Evolutionary conservation across 2,329 filamentous ascomycete species (phyloP).

Genomic region (Aureobasidium uvarum): DNA sequence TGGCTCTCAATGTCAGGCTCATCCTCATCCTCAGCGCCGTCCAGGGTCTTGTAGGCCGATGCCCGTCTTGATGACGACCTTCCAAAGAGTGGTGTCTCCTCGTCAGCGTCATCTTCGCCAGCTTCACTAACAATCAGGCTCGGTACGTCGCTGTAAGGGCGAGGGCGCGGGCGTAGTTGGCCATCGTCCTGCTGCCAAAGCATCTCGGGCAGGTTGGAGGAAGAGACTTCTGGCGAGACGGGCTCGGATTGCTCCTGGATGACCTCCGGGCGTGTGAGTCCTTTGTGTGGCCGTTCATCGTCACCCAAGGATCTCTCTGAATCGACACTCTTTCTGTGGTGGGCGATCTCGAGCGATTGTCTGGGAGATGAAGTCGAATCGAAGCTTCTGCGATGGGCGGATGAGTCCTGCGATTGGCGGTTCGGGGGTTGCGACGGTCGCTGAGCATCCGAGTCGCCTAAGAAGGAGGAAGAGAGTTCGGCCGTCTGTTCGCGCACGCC

Average conservation of each 20-base stretch:
- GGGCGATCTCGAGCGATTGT: conserved; percentile 31
- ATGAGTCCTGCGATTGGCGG: conserved; percentile 22
- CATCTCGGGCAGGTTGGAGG: conserved; percentile 24
- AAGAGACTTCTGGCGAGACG: conserved; percentile 33
- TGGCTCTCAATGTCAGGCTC: conserved; percentile 34
- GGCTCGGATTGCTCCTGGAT: conserved; percentile 40
- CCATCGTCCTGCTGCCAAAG: neutral
- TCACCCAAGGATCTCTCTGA: conserved; percentile 24
- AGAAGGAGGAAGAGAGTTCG: conserved; percentile 41
- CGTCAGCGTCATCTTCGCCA: conserved; percentile 31
- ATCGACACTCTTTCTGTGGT: conserved; percentile 21
- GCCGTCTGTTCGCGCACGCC: conserved; percentile 43
- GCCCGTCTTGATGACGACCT: conserved; percentile 3
- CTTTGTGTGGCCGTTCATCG: conserved; percentile 24
- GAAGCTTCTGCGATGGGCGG: conserved; percentile 7
- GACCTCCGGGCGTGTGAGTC: conserved; percentile 30
- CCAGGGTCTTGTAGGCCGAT: conserved; percentile 23
- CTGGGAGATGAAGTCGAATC: conserved; percentile 24
- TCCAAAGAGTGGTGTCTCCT: conserved; percentile 41
- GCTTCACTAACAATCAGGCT: conserved; percentile 36
- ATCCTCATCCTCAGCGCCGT: neutral
- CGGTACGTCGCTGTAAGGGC: conserved; percentile 29
- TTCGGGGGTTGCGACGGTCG: conserved; percentile 23
- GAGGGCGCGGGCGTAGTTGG: neutral
- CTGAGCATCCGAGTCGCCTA: conserved; percentile 38